Percentiles rank a stretch among this genome's conserved stretches.
Evolutionary conservation across 2,329 filamentous ascomycete species (phyloP).

Genomic region (Bipolaris victoriae): DNA sequence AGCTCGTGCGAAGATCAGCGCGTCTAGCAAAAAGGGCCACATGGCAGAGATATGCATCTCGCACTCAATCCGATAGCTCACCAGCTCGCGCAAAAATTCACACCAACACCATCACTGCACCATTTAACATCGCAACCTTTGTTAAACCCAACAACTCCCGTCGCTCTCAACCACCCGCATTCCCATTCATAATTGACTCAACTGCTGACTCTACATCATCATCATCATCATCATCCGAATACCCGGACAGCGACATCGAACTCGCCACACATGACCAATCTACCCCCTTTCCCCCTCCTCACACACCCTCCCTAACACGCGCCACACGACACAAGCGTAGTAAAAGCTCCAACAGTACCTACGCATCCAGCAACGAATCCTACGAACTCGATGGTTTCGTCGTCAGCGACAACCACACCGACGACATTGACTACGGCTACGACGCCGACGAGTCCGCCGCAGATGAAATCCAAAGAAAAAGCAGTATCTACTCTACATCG

Average conservation of each 20-base stretch:
- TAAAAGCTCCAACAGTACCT: background rate
- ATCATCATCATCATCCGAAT: background rate
- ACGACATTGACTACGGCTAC: background rate
- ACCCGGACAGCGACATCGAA: background rate
- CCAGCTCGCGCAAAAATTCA: background rate
- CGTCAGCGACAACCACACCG: background rate
- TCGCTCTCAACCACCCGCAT: background rate
- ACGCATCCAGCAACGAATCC: background rate
- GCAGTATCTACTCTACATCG: background rate
- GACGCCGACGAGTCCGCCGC: background rate
- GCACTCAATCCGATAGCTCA: background rate
- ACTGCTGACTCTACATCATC: too few relatives aligned
- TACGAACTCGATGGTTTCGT: background rate
- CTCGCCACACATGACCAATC: background rate
- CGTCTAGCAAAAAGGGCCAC: background rate
- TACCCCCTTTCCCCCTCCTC: background rate
- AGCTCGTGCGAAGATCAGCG: background rate
- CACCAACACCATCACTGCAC: background rate
- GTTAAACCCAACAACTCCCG: background rate
- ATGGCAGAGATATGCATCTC: background rate
- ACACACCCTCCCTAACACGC: background rate
- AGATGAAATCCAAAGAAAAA: background rate
- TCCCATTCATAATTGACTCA: too few relatives aligned
- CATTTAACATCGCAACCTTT: background rate
- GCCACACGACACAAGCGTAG: too few relatives aligned